These are phyloP conservation scores for Ceratocystis huliohia DNA, from an alignment of 2,329 filamentous ascomycete species.

Conservation along the genomic window DNA sequence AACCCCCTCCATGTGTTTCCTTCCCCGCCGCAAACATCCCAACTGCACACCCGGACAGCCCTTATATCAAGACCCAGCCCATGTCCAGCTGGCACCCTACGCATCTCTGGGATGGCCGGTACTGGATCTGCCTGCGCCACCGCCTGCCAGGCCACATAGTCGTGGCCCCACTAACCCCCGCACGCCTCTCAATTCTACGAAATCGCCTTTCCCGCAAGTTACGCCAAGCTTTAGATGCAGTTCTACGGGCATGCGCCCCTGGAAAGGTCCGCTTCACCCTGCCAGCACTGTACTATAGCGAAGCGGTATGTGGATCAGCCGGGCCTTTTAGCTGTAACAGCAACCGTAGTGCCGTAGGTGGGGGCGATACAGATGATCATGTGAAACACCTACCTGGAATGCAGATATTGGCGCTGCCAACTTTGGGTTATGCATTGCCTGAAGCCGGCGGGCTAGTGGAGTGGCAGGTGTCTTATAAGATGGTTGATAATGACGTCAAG, in stretches of 20 bases:
- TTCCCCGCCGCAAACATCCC: not conserved
- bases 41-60: not conserved
- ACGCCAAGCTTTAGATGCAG: slow-evolving; percentile 29
- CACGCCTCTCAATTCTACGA: slow-evolving; percentile 38
- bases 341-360: not conserved
- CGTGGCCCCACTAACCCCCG: slow-evolving; percentile 35
- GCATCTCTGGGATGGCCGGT: slow-evolving; percentile 47
- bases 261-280: slow-evolving; percentile 44
- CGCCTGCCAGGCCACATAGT: slow-evolving; percentile 33
- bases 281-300: slow-evolving; percentile 39
- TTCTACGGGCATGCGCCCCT: slow-evolving; percentile 40
- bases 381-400: slow-evolving; percentile 23
- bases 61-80: not conserved
- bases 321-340: not conserved
- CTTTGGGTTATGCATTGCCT: slow-evolving; percentile 37
- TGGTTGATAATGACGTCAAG: slow-evolving; percentile 34
- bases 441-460: slow-evolving; percentile 37
- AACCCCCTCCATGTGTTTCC: too few relatives aligned
- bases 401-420: slow-evolving; percentile 41
- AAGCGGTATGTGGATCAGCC: not conserved
- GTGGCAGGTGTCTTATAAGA: slow-evolving; percentile 40
- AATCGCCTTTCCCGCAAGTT: slow-evolving; percentile 30
- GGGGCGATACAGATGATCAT: not conserved
- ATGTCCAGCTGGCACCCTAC: slow-evolving; percentile 26
- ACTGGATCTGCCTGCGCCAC: slow-evolving; percentile 42